A percentile compares a stretch with the other conserved stretches of the same genome.
These are phyloP conservation scores for Adansonia grandidieri DNA, from an alignment of 441 rosid genomes.

Conservation along the genomic window DNA sequence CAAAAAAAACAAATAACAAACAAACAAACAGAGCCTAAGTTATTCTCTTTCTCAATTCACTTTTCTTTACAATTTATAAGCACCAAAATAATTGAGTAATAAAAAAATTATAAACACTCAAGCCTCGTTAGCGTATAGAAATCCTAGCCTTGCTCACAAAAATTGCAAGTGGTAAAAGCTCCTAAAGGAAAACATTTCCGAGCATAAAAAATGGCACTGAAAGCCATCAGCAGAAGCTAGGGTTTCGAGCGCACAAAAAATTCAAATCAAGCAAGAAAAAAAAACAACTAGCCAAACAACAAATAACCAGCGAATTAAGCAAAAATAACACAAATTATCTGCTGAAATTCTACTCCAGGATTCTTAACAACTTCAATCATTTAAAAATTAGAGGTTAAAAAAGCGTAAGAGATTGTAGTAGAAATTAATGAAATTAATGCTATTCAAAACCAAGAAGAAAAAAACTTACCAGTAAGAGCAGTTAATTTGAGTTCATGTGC, in stretches of 20 bases:
- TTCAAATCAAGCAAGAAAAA: neutral
- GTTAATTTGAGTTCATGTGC: neutral
- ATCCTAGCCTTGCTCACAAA: neutral
- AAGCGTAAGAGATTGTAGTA: neutral
- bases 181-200: neutral
- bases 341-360: neutral
- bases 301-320: constrained; percentile 3
- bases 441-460: neutral
- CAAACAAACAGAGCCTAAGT: neutral
- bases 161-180: neutral
- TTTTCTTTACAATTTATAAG: neutral
- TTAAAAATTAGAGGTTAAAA: neutral
- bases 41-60: neutral
- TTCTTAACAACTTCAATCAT: constrained; percentile 8
- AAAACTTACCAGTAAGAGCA: neutral
- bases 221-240: constrained; percentile 5
- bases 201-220: constrained; percentile 1
- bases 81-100: neutral
- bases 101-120: neutral
- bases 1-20: neutral
- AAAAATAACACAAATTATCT: neutral
- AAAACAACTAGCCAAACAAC: neutral
- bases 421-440: neutral
- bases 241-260: neutral
- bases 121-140: neutral